Percentiles rank a stretch among this genome's conserved stretches.
phyloP scores from a whole-genome alignment of 2,329 filamentous ascomycete species.

The Botrytis galanthina region DNA sequence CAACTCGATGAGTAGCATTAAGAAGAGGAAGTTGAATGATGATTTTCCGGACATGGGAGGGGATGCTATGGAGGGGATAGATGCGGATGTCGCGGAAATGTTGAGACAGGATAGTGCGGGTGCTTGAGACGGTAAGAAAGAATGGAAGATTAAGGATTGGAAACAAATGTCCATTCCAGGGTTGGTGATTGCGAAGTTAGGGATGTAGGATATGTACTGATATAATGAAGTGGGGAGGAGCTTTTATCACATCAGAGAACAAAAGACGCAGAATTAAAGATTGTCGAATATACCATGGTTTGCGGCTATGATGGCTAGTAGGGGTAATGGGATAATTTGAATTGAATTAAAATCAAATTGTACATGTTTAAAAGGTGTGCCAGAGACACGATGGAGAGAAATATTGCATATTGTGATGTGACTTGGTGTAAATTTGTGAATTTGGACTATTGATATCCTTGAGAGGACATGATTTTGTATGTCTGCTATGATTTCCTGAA shows the following conservation, averaged over 20 bases:
- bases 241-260: not conserved
- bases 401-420: not conserved
- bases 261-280: not conserved
- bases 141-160: not conserved
- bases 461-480: not conserved
- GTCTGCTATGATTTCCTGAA: not conserved
- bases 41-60: conserved; percentile 49
- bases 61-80: conserved; percentile 54
- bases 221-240: not conserved
- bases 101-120: conserved; percentile 41
- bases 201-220: conserved; percentile 13
- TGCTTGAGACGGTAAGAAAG: not conserved
- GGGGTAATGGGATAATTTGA: not conserved
- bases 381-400: not conserved
- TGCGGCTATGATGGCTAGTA: not conserved
- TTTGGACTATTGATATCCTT: not conserved
- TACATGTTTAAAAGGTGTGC: not conserved
- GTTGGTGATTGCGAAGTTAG: not conserved
- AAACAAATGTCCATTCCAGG: not conserved
- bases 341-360: not conserved
- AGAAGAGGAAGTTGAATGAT: conserved; percentile 49
- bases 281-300: conserved; percentile 6
- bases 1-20: conserved; percentile 37
- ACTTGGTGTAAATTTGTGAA: not conserved
- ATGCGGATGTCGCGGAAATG: conserved; percentile 60